Evolutionary conservation across 2,329 filamentous ascomycete genomes (phyloP).

Genomic region (Mycosphaerella sp.): DNA sequence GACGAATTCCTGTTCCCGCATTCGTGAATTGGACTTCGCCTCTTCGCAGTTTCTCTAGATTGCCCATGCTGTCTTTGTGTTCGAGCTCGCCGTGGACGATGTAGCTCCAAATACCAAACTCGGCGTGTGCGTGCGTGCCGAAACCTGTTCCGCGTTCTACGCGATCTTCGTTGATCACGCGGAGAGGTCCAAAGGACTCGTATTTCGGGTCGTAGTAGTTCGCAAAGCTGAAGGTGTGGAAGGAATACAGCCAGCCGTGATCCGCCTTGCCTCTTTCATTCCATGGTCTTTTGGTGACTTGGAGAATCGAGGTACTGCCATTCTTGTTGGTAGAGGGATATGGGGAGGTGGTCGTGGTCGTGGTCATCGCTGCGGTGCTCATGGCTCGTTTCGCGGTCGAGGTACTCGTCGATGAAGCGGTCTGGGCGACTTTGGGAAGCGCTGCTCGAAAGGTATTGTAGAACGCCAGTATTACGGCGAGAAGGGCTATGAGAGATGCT

Average conservation of each 20-base stretch:
- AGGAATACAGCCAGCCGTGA: constrained; percentile 82
- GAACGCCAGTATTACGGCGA: constrained; percentile 44
- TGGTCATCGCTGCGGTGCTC: constrained; percentile 32
- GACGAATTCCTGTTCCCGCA: constrained; percentile 72
- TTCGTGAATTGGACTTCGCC: constrained; percentile 88
- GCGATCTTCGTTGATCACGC: constrained; percentile 84
- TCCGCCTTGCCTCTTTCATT: constrained; percentile 66
- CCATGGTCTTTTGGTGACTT: constrained; percentile 69
- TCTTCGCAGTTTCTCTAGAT: constrained; percentile 61
- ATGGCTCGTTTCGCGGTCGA: constrained; percentile 31
- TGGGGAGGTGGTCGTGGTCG: constrained; percentile 7
- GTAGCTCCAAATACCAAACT: constrained; percentile 88
- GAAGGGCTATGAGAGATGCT: constrained; percentile 30
- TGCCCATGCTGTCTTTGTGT: constrained; percentile 78
- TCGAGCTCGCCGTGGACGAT: constrained; percentile 80
- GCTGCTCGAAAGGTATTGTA: constrained; percentile 36
- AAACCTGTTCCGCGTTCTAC: constrained; percentile 69
- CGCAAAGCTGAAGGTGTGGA: constrained; percentile 81
- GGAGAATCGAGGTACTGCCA: constrained; percentile 35
- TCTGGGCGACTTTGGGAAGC: constrained; percentile 28
- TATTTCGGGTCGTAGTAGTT: constrained; percentile 61
- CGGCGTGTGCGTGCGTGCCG: constrained; percentile 75
- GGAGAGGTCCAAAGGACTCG: constrained; percentile 65
- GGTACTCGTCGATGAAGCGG: constrained; percentile 8
- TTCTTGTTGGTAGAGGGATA: constrained; percentile 1